Evolutionary conservation across 192 early-diverging fungal species (phyloP).

Genomic region (Coemansia sp.): DNA sequence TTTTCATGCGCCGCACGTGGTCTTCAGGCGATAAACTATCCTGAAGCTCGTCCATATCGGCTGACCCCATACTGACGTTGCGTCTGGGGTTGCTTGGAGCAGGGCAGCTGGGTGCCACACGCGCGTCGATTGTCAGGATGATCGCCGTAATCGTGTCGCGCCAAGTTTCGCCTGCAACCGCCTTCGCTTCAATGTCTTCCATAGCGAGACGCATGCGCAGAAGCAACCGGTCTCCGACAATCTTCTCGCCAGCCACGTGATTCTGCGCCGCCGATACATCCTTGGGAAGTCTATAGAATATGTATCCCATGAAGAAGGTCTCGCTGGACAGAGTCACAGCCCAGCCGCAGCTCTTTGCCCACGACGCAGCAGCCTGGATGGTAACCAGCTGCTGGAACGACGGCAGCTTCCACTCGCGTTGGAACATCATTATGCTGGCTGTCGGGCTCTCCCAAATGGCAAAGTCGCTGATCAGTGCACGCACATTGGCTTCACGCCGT

Average conservation of each 20-base stretch:
- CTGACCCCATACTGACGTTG: slow-evolving; percentile 42
- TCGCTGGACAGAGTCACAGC: slow-evolving; percentile 50
- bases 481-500: slow-evolving; percentile 39
- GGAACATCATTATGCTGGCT: slow-evolving; percentile 54
- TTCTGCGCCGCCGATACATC: slow-evolving; percentile 24
- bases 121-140: slow-evolving; percentile 49
- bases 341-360: slow-evolving; percentile 48
- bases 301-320: slow-evolving; percentile 50
- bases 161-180: slow-evolving; percentile 41
- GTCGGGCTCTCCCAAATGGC: slow-evolving; percentile 50
- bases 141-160: slow-evolving; percentile 50
- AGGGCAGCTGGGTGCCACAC: slow-evolving; percentile 34
- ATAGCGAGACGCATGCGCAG: slow-evolving; percentile 52
- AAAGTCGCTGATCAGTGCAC: slow-evolving; percentile 49
- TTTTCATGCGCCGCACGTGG: slow-evolving; percentile 46
- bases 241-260: slow-evolving; percentile 28
- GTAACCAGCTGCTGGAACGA: slow-evolving; percentile 51
- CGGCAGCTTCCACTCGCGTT: slow-evolving; percentile 55
- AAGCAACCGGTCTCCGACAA: slow-evolving; percentile 45
- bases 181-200: slow-evolving; percentile 47
- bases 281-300: slow-evolving; percentile 44
- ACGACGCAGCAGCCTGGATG: slow-evolving; percentile 36
- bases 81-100: slow-evolving; percentile 18
- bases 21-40: slow-evolving; percentile 33
- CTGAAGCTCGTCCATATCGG: slow-evolving; percentile 12